These are phyloP conservation scores for Heteromeles arbutifolia DNA, from an alignment of 306 rosid genomes.

Conservation along the genomic window DNA sequence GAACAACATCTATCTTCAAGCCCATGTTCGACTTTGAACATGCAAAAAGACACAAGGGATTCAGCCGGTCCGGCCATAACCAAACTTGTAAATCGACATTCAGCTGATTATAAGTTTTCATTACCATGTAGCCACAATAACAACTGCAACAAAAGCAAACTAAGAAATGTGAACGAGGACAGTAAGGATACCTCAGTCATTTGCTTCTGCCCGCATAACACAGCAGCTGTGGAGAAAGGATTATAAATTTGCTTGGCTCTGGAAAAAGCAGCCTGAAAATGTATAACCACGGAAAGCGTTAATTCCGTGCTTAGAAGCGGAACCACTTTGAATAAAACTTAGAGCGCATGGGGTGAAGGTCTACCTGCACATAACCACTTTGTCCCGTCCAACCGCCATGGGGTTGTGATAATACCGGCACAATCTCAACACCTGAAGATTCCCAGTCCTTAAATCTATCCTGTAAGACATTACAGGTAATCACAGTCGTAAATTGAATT, in stretches of 20 bases:
- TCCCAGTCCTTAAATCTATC: conserved; percentile 92
- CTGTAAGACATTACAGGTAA: conserved; percentile 30
- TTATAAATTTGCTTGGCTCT: conserved; percentile 59
- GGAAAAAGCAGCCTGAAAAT: conserved; percentile 72
- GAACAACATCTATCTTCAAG: not conserved
- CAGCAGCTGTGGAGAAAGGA: conserved; percentile 63
- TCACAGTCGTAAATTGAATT: conserved; percentile 12
- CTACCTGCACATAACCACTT: conserved; percentile 86
- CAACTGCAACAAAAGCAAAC: not conserved
- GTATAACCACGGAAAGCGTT: not conserved
- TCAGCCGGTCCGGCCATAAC: not conserved
- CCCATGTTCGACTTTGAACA: not conserved
- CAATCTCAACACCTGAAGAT: conserved; percentile 77
- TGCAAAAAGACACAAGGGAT: not conserved
- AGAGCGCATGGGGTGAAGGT: not conserved
- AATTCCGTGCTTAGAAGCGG: not conserved
- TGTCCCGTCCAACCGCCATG: conserved; percentile 73
- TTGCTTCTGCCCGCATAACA: conserved; percentile 88
- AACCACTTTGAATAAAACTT: not conserved
- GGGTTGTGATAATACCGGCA: conserved; percentile 91
- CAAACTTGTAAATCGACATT: not conserved
- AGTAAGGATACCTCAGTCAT: conserved; percentile 68
- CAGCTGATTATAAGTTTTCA: not conserved
- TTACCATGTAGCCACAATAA: not conserved
- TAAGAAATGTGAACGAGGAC: not conserved